Percentiles rank a stretch among this genome's conserved stretches.
Evolutionary conservation across 495 filamentous ascomycete species (phyloP).

Genomic region (Gamarada debralockiae): DNA sequence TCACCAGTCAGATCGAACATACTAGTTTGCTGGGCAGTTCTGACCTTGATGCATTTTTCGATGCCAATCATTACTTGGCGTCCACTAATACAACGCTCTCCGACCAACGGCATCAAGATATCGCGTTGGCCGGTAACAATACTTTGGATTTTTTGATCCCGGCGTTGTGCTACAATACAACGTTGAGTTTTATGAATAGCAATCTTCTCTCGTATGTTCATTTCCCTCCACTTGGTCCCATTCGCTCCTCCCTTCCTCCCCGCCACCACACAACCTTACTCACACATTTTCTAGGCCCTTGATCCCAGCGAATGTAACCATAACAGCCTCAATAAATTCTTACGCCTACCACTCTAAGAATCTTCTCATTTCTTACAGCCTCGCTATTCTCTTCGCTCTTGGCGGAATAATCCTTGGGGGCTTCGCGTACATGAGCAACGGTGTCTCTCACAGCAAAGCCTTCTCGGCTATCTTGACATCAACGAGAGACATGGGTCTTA

Average conservation of each 20-base stretch:
- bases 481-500: too few species aligned
- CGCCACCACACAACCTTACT: too few species aligned
- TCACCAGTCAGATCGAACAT: conserved; percentile 1
- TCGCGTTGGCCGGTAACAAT: conserved; percentile 14
- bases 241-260: neutral
- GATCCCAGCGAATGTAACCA: neutral
- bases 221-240: neutral
- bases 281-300: neutral
- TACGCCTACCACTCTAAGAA: conserved; percentile 24
- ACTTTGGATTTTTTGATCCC: conserved; percentile 20
- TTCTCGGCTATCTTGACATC: conserved; percentile 8
- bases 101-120: conserved; percentile 20
- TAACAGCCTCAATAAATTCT: neutral
- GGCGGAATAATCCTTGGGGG: conserved; percentile 14
- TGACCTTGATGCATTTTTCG: conserved; percentile 25
- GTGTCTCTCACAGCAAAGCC: conserved; percentile 2
- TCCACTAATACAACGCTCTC: neutral
- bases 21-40: conserved; percentile 19
- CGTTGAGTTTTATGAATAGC: conserved; percentile 21
- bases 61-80: conserved; percentile 10
- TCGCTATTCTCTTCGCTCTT: conserved; percentile 36
- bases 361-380: conserved; percentile 36
- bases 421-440: conserved; percentile 12
- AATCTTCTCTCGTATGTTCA: conserved; percentile 18
- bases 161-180: conserved; percentile 23